Evolutionary conservation across 2,329 filamentous ascomycete species (phyloP), one percentile per base, ranked within the genome.

Genomic region (Zymoseptoria ardabiliae): DNA sequence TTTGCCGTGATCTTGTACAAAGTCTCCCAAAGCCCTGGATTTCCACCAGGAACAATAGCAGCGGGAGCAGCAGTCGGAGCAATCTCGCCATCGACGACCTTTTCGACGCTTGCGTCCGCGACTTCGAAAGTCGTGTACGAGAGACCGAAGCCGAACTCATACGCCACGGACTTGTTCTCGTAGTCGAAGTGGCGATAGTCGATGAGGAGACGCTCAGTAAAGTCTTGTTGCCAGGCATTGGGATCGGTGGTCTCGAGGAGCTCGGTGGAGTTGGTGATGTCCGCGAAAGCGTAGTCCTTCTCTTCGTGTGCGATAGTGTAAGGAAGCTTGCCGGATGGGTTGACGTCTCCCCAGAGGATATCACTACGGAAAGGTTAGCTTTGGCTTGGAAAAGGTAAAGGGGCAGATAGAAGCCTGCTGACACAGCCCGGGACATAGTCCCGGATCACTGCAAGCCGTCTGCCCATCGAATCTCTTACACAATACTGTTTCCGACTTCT

Each of bases 11-110:
- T 73, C 22, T 73, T 72, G 64, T 82, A 87, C 0, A 85, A 78
- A 0, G 78, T 72, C 41, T 88, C 81, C 79, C 85, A 92, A 0
- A 92, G 79, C 0, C 81, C 61, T 54, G 61, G 58, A 55, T 64
- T 64, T 13, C 64, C 64, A 8, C 64, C 64, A 50, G 73, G 66
- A 5, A 61, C 63, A 51, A 69, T 62, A 41, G 57, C 50, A n/a
- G 56, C 30, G 41, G 58, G 55, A 2, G 61, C 53, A 30, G 66
- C 66, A 9, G 58, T 54, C 9, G 66, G 50, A 25, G 65, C 52
- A 51, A 67, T 63, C 51, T 19, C 45, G 50, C 49, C 58, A 19
- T 20, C 51, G 56, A 21, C 53, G 21, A 58, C 53, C 20, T 57
- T 45, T 11, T 30, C 53, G 30, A 67, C 51, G 23, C 45, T 51